phyloP scores from a whole-genome alignment of 192 early-diverging fungal species.

The Entophlyctis luteolus region DNA sequence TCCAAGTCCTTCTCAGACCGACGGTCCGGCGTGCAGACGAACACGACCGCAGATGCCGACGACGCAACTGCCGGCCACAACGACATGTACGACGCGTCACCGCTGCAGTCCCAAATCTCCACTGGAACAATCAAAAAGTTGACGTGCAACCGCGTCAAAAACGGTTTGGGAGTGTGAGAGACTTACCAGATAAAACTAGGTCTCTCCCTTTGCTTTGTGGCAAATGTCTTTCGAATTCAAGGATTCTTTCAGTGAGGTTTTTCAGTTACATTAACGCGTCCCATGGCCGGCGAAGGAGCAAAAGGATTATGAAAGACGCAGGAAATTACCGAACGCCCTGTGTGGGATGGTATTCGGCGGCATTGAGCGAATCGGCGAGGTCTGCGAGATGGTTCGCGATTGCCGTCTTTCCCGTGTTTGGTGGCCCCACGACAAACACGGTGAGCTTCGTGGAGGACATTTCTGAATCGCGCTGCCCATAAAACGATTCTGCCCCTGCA shows the following conservation, averaged over 20 bases:
- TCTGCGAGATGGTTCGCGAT: slow-evolving; percentile 45
- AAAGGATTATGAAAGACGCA: background rate
- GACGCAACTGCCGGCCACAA: slow-evolving; percentile 36
- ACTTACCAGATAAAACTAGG: slow-evolving; percentile 2
- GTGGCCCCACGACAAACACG: slow-evolving; percentile 42
- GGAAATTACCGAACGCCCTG: slow-evolving; percentile 38
- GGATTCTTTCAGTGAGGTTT: slow-evolving; percentile 1
- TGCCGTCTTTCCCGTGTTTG: slow-evolving; percentile 41
- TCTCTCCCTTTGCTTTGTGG: slow-evolving; percentile 8
- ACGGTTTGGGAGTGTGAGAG: no score
- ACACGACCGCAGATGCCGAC: slow-evolving; percentile 33
- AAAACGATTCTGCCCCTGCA: no score
- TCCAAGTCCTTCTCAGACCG: slow-evolving; percentile 46
- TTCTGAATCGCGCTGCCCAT: no score
- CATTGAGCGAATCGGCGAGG: slow-evolving; percentile 33
- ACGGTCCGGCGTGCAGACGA: slow-evolving; percentile 32
- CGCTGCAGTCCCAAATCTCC: slow-evolving; percentile 51
- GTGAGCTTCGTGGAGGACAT: no score
- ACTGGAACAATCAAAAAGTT: slow-evolving; percentile 9
- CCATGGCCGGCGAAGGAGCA: background rate
- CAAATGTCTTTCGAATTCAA: slow-evolving; percentile 19
- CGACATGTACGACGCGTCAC: slow-evolving; percentile 34
- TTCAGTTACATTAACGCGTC: background rate
- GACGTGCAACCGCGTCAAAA: no score
- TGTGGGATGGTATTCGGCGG: slow-evolving; percentile 42